Evolutionary conservation across 2,329 filamentous ascomycete species (phyloP).

Genomic region (Nemania diffusa): DNA sequence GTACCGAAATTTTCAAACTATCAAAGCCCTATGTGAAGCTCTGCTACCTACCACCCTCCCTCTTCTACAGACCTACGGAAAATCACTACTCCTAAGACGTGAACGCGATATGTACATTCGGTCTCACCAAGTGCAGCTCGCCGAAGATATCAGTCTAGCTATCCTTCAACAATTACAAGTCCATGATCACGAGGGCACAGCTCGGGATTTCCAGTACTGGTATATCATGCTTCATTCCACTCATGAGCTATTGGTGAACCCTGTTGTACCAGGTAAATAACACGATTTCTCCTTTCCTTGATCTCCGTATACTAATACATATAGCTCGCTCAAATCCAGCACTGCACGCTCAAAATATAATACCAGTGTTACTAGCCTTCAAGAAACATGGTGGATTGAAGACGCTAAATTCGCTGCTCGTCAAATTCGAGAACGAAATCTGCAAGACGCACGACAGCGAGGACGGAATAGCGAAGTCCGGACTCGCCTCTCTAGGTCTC

Average conservation of each 20-base stretch:
- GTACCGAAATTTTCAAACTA: constrained; percentile 79
- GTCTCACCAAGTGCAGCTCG: constrained; percentile 65
- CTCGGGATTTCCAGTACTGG: constrained; percentile 80
- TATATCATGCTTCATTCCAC: constrained; percentile 82
- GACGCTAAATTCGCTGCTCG: constrained; percentile 76
- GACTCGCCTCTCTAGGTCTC: constrained; percentile 68
- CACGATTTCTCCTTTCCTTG: constrained; percentile 20
- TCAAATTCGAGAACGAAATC: constrained; percentile 71
- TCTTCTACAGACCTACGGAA: constrained; percentile 87
- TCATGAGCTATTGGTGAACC: constrained; percentile 81
- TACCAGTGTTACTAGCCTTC: constrained; percentile 86
- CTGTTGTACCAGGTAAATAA: constrained; percentile 50
- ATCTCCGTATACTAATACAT: constrained; percentile 44
- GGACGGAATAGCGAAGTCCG: constrained; percentile 59
- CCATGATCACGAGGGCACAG: constrained; percentile 58
- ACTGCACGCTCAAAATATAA: constrained; percentile 66
- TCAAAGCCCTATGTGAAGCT: constrained; percentile 81
- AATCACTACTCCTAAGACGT: constrained; percentile 79
- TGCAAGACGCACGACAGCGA: constrained; percentile 51
- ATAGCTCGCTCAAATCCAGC: constrained; percentile 60
- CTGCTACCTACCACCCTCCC: constrained; percentile 83
- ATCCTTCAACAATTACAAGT: constrained; percentile 73
- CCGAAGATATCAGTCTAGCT: constrained; percentile 75
- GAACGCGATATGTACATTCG: constrained; percentile 71
- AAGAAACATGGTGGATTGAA: constrained; percentile 82